Evolutionary conservation across 768 basidiomycete species (phyloP).

Genomic region (Amanita molliuscula): DNA sequence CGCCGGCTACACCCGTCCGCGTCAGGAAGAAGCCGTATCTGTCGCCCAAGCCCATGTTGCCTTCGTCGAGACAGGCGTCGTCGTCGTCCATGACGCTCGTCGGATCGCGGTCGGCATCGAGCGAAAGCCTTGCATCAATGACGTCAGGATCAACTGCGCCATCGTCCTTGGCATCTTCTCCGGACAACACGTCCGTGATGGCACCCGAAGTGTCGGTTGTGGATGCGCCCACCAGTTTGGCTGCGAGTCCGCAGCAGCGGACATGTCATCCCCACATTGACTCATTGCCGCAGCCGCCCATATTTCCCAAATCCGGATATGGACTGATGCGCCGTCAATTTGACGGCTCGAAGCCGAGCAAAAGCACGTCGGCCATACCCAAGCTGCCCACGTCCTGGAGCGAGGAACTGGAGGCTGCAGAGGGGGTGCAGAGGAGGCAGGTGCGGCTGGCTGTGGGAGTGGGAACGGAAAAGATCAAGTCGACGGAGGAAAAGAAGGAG

Average conservation of each 20-base stretch:
- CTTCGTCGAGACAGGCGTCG: slow-evolving; percentile 29
- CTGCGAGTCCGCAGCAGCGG: slow-evolving; percentile 1
- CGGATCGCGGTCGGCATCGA: slow-evolving; percentile 29
- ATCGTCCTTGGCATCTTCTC: slow-evolving; percentile 28
- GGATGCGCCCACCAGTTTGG: neutral
- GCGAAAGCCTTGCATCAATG: slow-evolving; percentile 13
- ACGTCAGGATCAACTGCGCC: slow-evolving; percentile 34
- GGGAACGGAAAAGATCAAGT: slow-evolving; percentile 20
- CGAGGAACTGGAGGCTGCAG: neutral
- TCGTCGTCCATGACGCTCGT: slow-evolving; percentile 18
- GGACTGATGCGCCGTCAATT: neutral
- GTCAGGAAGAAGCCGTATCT: slow-evolving; percentile 27
- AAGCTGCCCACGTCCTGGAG: neutral
- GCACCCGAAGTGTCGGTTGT: slow-evolving; percentile 22
- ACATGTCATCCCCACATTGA: slow-evolving; percentile 2
- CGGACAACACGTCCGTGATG: slow-evolving; percentile 24
- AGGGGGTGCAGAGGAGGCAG: neutral
- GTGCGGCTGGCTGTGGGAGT: neutral
- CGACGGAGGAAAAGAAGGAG: slow-evolving; percentile 78
- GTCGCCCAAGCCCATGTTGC: slow-evolving; percentile 23
- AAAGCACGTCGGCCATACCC: neutral
- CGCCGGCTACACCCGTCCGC: slow-evolving; percentile 30
- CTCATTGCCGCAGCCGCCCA: neutral
- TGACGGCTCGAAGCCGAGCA: slow-evolving; percentile 1
- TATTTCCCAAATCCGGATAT: neutral